These are phyloP conservation scores for Lichtheimia ornata DNA, from an alignment of 371 early-diverging fungal genomes.

Conservation along the genomic window DNA sequence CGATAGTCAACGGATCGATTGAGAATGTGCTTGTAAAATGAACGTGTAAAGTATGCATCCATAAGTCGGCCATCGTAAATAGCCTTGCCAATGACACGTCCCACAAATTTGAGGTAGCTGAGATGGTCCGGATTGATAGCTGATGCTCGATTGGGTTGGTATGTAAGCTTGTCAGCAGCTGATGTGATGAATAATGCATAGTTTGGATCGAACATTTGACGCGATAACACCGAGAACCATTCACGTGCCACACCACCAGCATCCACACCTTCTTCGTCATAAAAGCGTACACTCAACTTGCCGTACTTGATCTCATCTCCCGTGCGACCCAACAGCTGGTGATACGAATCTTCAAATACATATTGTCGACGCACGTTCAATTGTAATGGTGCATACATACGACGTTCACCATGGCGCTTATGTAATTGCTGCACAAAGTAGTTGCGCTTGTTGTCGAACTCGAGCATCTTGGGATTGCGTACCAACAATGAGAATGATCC, in stretches of 20 bases:
- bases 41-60: slow-evolving; percentile 97
- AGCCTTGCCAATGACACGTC: slow-evolving; percentile 98
- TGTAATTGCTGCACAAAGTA: slow-evolving; percentile 95
- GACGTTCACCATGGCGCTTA: slow-evolving; percentile 70
- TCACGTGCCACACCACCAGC: slow-evolving; percentile 98
- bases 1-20: slow-evolving; percentile 89
- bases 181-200: slow-evolving; percentile 97
- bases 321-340: slow-evolving; percentile 86
- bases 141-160: slow-evolving; percentile 96
- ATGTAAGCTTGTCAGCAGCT: slow-evolving; percentile 93
- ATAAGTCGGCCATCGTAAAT: slow-evolving; percentile 94
- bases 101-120: slow-evolving; percentile 97
- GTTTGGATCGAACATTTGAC: slow-evolving; percentile 99
- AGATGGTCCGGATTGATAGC: slow-evolving; percentile 96
- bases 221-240: slow-evolving; percentile 96
- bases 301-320: slow-evolving; percentile 94
- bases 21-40: slow-evolving; percentile 98
- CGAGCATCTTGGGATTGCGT: slow-evolving; percentile 95
- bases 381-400: slow-evolving; percentile 73
- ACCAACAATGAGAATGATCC: slow-evolving; percentile 97
- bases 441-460: slow-evolving; percentile 98
- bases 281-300: slow-evolving; percentile 93
- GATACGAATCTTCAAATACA: slow-evolving; percentile 97
- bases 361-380: slow-evolving; percentile 92
- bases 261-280: slow-evolving; percentile 98